Evolutionary conservation across 2,329 filamentous ascomycete genomes (phyloP).

Genomic region (Ophiosphaerella herpotricha): DNA sequence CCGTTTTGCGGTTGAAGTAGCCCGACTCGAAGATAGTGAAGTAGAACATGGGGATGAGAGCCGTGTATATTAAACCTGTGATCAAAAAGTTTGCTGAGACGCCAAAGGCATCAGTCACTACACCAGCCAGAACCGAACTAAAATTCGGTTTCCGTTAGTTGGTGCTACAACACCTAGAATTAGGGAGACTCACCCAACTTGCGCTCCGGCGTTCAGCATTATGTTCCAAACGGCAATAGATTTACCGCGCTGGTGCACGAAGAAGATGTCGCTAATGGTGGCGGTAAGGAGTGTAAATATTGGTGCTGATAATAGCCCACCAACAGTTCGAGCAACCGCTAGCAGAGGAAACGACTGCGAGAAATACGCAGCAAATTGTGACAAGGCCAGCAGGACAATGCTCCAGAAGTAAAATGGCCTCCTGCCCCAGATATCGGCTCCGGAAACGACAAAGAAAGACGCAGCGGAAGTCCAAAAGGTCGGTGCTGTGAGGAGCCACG

Average conservation of each 20-base stretch:
- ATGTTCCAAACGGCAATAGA: slow-evolving; percentile 18
- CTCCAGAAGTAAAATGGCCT: slow-evolving; percentile 13
- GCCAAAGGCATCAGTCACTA: slow-evolving; percentile 14
- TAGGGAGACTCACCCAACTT: slow-evolving; percentile 10
- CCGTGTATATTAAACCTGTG: slow-evolving; percentile 10
- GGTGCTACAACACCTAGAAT: background rate
- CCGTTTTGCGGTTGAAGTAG: slow-evolving; percentile 10
- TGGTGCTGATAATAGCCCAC: slow-evolving; percentile 15
- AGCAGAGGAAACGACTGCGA: slow-evolving; percentile 13
- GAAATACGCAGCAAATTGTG: slow-evolving; percentile 11
- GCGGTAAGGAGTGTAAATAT: slow-evolving; percentile 15
- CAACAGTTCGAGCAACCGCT: slow-evolving; percentile 11
- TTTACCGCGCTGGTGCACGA: slow-evolving; percentile 15
- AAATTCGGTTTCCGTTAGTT: background rate
- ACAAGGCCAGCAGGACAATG: slow-evolving; percentile 10
- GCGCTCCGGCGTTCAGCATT: slow-evolving; percentile 14
- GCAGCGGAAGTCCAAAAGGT: slow-evolving; percentile 18
- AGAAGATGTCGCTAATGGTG: slow-evolving; percentile 18
- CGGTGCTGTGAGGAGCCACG: slow-evolving; percentile 16
- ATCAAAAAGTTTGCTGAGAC: slow-evolving; percentile 14
- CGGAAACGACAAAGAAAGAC: slow-evolving; percentile 15
- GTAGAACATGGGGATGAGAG: slow-evolving; percentile 11
- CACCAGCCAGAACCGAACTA: slow-evolving; percentile 9
- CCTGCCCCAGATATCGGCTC: slow-evolving; percentile 15
- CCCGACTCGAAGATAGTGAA: slow-evolving; percentile 15